Evolutionary conservation across 345 rosid genomes (phyloP), one percentile per base, ranked within the genome.

Genomic region (Odontarrhena argentea): DNA sequence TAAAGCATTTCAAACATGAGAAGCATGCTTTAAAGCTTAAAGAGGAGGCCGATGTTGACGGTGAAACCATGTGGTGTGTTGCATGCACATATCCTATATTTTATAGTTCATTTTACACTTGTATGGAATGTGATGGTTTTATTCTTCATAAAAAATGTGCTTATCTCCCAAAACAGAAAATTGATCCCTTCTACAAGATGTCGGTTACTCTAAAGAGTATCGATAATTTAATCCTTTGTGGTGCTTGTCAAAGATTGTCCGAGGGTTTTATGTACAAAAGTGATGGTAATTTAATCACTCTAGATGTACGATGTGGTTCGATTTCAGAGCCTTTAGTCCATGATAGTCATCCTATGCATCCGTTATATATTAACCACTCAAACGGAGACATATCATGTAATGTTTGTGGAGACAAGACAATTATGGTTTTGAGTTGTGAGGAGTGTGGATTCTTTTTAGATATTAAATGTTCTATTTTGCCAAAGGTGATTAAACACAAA

Each of bases 241-340:
- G 0, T 51, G 59, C n/a, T 8, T 55, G 60, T 36, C 28, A 35
- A 2, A 32, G 13, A 12, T 0, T 4, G 1, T 55, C 0, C 7
- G 0, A 34, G 1, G 42, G 59, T 14, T 55, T 35, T 35, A 14
- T 0, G 2, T 55, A 55, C 24, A 0, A 0, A 4, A 34, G 13
- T 36, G 28, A 55, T 14, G 4, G 30, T 32, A 2, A 18, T 18
- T 18, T 18, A 0, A 5, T 26, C 1, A 0, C 8, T 3, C 10
- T 56, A 2, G 61, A 56, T 56, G 15, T 56, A 9, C 46, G 30
- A 35, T 54, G 59, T 34, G 59, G 59, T 54, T 54, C 59, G 0
- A 14, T 54, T 13, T 34, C 42, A 1, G 46, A 15, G 6, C 61
- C 46, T 37, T 18, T 37, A 9, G 1, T 15, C 15, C 61, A 56